Percentiles rank a stretch among this genome's conserved stretches.
phyloP scores from a whole-genome alignment of 306 rosid species.

The Aeschynomene evenia region DNA sequence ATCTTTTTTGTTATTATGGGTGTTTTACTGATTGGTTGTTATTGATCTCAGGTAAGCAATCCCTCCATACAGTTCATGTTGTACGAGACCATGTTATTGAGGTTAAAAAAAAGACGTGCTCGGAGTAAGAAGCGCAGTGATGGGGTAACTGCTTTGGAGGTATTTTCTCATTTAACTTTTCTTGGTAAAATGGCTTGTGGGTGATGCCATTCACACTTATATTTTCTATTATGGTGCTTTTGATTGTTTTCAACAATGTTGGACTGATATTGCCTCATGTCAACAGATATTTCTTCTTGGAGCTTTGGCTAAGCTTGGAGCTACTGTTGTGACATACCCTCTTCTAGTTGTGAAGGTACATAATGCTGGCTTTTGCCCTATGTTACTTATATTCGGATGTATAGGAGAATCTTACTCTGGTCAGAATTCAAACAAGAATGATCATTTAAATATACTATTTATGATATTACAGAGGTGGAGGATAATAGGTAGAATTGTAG shows the following conservation, averaged over 20 bases:
- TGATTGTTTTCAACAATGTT: neutral
- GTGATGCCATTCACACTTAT: neutral
- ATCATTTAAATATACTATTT: neutral
- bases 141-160: slow-evolving; percentile 82
- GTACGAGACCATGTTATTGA: slow-evolving; percentile 79
- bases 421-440: neutral
- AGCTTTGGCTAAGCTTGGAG: slow-evolving; percentile 96
- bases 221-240: slow-evolving; percentile 14
- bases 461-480: neutral
- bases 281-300: slow-evolving; percentile 85
- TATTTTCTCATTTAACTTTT: slow-evolving; percentile 34
- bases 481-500: neutral
- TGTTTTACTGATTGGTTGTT: slow-evolving; percentile 45
- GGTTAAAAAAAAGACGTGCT: slow-evolving; percentile 65
- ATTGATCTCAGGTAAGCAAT: slow-evolving; percentile 79
- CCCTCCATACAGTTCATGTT: slow-evolving; percentile 98
- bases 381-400: neutral
- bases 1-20: slow-evolving; percentile 27
- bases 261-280: slow-evolving; percentile 30
- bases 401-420: neutral
- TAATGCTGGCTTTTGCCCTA: neutral
- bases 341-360: slow-evolving; percentile 93
- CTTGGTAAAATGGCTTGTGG: neutral
- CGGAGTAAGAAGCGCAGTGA: slow-evolving; percentile 39
- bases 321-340: slow-evolving; percentile 92